Base-by-base conservation (phyloP, 495 filamentous ascomycete species). In the Sphaerosporella brunnea region DNA sequence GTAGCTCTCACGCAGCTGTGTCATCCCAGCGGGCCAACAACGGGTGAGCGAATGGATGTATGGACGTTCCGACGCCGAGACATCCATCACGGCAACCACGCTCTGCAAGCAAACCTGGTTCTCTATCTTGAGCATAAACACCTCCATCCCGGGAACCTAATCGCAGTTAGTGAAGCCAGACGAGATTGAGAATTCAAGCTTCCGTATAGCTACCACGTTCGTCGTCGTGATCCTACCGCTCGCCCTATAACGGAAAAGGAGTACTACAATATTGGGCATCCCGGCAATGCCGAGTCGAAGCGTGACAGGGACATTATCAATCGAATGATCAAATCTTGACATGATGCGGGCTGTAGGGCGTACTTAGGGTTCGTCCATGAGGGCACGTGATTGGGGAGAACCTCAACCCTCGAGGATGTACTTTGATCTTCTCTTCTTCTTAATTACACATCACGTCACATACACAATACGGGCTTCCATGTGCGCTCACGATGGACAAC, bases 211-310 rank as follows among this genome's bases (percentile, higher is more conserved):
- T 16, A 20, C 5, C 36, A 39, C 15, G 18, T 39, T 5, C 11
- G 36, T 7, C 8, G 5, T 7, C 36, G 18, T 8, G 36, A 39
- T 15, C 5, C 5, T 15, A 16, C 11, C 15, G 19, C 36, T 16
- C 8, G 36, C 15, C 15, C 8, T 16, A n/a, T 39, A 16, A 39
- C 36, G 18, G 11, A n/a, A 8, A 5, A 7, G 5, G 36, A 39
- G 18, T 39, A 39, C 36, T 39, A 39, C 36, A 39, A 39, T 39
- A 39, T 39, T 39, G 36, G 36, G 8, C 18, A 39, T 20, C 13
- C 8, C 5, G 5, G 5, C 19, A 15, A 8, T 15, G 18, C 8
- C 8, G 8, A n/a, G 8, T 8, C 8, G 15, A 39, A 39, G 8
- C 11, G 8, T 5, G 7, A 7, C 5, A n/a, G 36, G 5, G 8